Evolutionary conservation across 2,329 filamentous ascomycete genomes (phyloP), one percentile per base, ranked within the genome.

Genomic region (Hyphodiscus sp.): DNA sequence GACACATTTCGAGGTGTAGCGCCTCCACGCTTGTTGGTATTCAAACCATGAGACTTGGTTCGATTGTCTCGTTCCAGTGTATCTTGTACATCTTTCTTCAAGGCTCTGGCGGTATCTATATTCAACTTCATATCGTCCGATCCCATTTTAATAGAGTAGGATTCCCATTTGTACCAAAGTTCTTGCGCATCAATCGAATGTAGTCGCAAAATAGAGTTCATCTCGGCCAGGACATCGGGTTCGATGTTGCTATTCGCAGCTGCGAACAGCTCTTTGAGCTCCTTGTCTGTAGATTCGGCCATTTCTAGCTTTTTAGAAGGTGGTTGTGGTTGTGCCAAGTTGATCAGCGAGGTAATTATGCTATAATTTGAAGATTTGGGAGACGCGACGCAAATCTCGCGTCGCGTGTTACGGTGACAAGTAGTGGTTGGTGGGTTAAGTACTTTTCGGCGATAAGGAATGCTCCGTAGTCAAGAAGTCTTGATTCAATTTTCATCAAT

Each of bases 161-260:
- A 92, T 71, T 99, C 94, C 94, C 94, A 99, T 78, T 97, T 97
- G 82, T 90, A 96, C 71, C 90, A 96, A 23, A 97, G 77, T 68
- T 97, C 94, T 69, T 97, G 85, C 33, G 85, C 78, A 16, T 84
- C 82, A 56, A 97, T 80, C 47, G 83, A 83, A 72, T 96, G 89
- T 56, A 97, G 77, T 51, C 86, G 84, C 73, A 94, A 80, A 68
- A 96, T 95, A 54, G 90, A 95, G 67, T 87, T 80, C 61, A 99
- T 76, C 73, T 96, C 91, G 50, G 79, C 75, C 59, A 90, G 74
- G 53, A 97, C 81, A 69, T 97, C 92, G 59, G 83, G 75, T 57
- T 89, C 82, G 6, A 97, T 76, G 16, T 58, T 52, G 13, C 51
- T 51, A 19, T 56, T 60, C 11, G 60, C 56, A 30, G 61, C 47